phyloP scores from a whole-genome alignment of 2,329 filamentous ascomycete genomes.

The Rhynchosporium graminicola region DNA sequence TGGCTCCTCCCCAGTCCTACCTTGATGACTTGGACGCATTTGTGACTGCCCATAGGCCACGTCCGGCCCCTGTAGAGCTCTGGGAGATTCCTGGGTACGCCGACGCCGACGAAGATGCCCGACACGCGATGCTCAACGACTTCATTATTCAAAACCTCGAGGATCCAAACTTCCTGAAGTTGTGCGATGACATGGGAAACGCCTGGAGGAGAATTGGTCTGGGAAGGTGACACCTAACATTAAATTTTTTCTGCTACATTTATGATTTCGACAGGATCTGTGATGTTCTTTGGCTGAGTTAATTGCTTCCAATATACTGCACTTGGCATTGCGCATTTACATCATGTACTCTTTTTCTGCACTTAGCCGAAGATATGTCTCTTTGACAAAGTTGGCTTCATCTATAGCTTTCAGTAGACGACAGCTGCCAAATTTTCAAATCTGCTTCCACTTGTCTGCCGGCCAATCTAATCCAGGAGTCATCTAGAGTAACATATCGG shows the following conservation, averaged over 20 bases:
- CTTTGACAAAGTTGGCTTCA: neutral
- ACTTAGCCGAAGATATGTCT: too few relatives aligned
- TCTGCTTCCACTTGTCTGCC: too few relatives aligned
- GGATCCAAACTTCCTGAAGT: slow-evolving; percentile 49
- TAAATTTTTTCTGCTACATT: neutral
- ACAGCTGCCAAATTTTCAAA: too few relatives aligned
- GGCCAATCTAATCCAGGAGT: too few relatives aligned
- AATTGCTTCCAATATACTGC: neutral
- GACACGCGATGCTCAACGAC: slow-evolving; percentile 47
- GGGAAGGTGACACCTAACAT: neutral
- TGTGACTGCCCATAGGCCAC: slow-evolving; percentile 30
- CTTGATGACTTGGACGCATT: slow-evolving; percentile 31
- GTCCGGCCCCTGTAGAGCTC: slow-evolving; percentile 32
- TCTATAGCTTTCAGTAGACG: neutral
- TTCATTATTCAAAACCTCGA: slow-evolving; percentile 53
- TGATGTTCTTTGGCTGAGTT: neutral
- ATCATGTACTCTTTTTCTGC: too few relatives aligned
- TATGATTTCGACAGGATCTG: neutral
- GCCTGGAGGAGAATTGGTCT: slow-evolving; percentile 49
- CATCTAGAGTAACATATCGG: too few relatives aligned
- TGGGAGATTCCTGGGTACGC: slow-evolving; percentile 35
- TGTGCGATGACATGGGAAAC: slow-evolving; percentile 52
- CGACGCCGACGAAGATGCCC: slow-evolving; percentile 41
- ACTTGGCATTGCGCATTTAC: neutral
- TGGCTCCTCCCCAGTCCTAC: slow-evolving; percentile 25